A percentile compares a stretch with the other conserved stretches of the same genome.
phyloP scores from a whole-genome alignment of 106 monocot genomes.

The Alisma plantagoaquatica region DNA sequence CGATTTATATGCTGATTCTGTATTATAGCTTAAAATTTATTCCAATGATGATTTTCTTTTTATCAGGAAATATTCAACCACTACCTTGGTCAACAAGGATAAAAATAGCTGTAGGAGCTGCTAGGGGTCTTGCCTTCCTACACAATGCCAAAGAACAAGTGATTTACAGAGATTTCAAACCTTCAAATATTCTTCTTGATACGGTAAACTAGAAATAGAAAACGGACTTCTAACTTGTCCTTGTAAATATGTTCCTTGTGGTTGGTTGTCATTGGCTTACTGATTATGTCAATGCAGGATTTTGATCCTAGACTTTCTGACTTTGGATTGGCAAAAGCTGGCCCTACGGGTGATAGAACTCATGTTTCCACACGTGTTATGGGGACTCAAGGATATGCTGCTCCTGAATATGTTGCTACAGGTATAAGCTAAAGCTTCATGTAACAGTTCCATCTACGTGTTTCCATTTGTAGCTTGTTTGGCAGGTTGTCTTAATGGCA shows the following conservation, averaged over 20 bases:
- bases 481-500: too few relatives aligned
- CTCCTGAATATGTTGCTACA: conserved; percentile 87
- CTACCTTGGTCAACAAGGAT: conserved; percentile 69
- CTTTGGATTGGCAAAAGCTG: conserved; percentile 89
- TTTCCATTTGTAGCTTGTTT: too few relatives aligned
- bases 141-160: conserved; percentile 74
- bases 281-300: conserved; percentile 34
- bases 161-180: conserved; percentile 83
- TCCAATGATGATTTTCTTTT: too few relatives aligned
- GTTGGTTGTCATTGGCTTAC: too few relatives aligned
- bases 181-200: conserved; percentile 88
- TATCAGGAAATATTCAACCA: conserved; percentile 43
- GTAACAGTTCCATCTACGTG: too few relatives aligned
- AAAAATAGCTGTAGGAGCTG: conserved; percentile 73
- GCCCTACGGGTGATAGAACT: conserved; percentile 76
- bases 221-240: too few relatives aligned
- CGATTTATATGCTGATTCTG: too few relatives aligned
- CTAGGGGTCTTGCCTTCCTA: conserved; percentile 68
- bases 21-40: too few relatives aligned
- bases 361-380: conserved; percentile 89
- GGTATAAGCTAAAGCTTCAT: too few relatives aligned
- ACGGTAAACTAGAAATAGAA: conserved; percentile 35
- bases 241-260: too few relatives aligned
- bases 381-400: conserved; percentile 88
- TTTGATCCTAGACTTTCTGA: conserved; percentile 74